Evolutionary conservation across 306 rosid species (phyloP), one percentile per base, ranked within the genome.

Genomic region (Cicer bijugum): DNA sequence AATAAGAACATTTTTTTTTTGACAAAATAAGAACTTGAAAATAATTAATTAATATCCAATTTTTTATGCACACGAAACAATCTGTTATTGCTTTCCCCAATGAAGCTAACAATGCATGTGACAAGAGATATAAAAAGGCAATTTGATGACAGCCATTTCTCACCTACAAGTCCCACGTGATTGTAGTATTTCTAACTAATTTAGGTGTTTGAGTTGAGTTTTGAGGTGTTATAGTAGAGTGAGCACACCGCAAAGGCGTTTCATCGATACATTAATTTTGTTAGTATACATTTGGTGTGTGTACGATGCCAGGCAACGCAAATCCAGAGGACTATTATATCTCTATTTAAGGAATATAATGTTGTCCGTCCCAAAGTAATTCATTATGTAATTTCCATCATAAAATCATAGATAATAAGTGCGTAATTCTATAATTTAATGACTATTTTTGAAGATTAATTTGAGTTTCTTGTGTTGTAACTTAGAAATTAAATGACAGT

Each of bases 251-350:
- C 52, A 60, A 60, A 46, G 40, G 8, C 9, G 60, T 51, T 81
- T 59, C 58, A 45, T 46, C n/a, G 43, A 57, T n/a, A 35, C 56
- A 63, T 55, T 64, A 59, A 50, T 28, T 28, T 28, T 57, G 7
- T 74, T 59, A 43, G 58, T 63, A 12, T 28, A 9, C 68, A 52
- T 11, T 16, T 8, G 28, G 12, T 59, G 76, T 66, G 75, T 80
- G 78, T 78, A 80, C 67, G 83, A 87, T 81, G 68, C 60, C 17
- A 76, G 81, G 85, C 87, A 80, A 20, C 85, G 66, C 86, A 84
- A 81, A 89, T 89, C 95, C 90, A 85, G 78, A 84, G 81, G 85
- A 67, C 38, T 58, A 51, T 65, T 60, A 44, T 51, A 35, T 53
- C 33, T 37, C 69, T 53, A 63, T 53, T 50, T 52, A 42, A 82